phyloP scores from a whole-genome alignment of 2,329 filamentous ascomycete genomes.

The Aspergillus vadensis region DNA sequence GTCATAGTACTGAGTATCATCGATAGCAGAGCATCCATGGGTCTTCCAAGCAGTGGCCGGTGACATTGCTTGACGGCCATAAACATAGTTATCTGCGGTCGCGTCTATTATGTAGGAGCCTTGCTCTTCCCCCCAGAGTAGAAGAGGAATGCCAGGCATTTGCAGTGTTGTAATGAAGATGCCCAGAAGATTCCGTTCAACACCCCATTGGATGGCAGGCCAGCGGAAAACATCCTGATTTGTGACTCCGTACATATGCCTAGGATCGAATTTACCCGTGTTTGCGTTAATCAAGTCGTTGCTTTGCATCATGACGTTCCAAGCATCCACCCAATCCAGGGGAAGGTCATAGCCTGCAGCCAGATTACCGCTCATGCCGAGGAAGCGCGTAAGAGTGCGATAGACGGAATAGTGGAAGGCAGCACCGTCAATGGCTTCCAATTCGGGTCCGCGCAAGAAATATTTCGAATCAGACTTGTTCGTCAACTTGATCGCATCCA shows the following conservation, averaged over 20 bases:
- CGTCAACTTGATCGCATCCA: conserved; percentile 52
- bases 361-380: conserved; percentile 62
- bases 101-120: conserved; percentile 65
- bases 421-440: conserved; percentile 59
- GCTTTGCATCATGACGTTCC: conserved; percentile 59
- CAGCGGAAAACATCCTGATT: conserved; percentile 69
- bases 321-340: conserved; percentile 57
- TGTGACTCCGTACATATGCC: conserved; percentile 65
- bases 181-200: conserved; percentile 59
- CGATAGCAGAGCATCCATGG: conserved; percentile 64
- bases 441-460: conserved; percentile 56
- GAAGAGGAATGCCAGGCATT: conserved; percentile 62
- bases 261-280: conserved; percentile 63
- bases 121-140: conserved; percentile 68
- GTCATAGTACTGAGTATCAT: conserved; percentile 58
- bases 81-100: conserved; percentile 66
- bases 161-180: conserved; percentile 61
- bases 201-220: conserved; percentile 61
- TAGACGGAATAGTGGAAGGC: conserved; percentile 69
- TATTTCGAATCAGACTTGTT: conserved; percentile 46
- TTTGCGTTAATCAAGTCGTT: conserved; percentile 64
- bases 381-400: conserved; percentile 61
- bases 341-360: conserved; percentile 57
- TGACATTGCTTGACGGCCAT: conserved; percentile 65
- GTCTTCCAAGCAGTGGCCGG: conserved; percentile 64